Conservation (phyloP, 1,284 basidiomycete genomes). For the Malassezia obtusa region DNA sequence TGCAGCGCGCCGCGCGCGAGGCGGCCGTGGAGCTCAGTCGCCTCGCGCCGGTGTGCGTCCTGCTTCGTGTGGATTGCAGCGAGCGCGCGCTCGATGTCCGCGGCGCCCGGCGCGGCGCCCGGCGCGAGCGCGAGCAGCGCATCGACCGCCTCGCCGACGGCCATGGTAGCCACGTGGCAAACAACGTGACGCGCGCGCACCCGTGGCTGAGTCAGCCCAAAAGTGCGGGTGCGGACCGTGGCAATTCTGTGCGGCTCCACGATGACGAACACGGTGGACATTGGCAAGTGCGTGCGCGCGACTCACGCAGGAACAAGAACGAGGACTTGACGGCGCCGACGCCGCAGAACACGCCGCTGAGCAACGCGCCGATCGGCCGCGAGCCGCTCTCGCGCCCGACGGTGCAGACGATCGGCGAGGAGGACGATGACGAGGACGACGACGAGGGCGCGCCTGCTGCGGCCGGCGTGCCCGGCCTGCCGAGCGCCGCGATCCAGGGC, state of each 20-base stretch:
- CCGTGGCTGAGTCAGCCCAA: not conserved
- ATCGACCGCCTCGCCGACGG: not conserved
- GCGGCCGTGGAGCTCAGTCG: not conserved
- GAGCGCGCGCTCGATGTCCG: conserved; percentile 9
- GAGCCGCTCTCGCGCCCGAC: conserved; percentile 57
- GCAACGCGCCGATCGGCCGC: conserved; percentile 55
- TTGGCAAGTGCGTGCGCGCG: conserved; percentile 23
- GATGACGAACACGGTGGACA: conserved; percentile 27
- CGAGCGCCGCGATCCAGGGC: conserved; percentile 46
- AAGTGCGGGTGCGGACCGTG: not conserved
- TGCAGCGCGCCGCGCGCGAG: conserved; percentile 6
- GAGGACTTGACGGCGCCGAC: conserved; percentile 57
- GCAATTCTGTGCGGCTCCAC: not conserved
- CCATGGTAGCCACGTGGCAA: conserved; percentile 6
- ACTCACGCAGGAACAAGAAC: conserved; percentile 26
- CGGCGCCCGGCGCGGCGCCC: not conserved
- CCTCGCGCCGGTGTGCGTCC: not conserved
- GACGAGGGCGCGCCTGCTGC: not conserved
- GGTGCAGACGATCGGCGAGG: conserved; percentile 46
- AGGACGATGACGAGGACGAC: conserved; percentile 24
- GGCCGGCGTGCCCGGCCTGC: not conserved
- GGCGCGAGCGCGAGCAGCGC: conserved; percentile 1
- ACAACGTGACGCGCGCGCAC: not conserved
- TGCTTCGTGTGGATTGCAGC: not conserved
- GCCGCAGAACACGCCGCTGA: conserved; percentile 70